Conservation (phyloP, 2,329 filamentous ascomycete genomes). For the Coniella vitis region DNA sequence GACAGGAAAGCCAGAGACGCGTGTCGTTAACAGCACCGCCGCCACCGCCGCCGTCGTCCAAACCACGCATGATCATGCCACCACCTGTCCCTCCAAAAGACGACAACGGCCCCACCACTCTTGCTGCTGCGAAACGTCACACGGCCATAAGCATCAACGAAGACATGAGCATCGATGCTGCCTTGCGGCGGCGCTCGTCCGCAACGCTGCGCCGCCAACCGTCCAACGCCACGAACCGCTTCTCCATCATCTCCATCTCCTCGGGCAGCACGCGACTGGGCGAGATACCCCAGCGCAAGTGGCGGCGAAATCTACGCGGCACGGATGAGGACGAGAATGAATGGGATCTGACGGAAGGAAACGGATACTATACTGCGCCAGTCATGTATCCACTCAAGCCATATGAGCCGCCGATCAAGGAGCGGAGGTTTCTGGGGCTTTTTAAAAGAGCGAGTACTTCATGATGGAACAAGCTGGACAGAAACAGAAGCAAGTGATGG, state of each 20-base stretch:
- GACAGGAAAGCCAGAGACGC: neutral
- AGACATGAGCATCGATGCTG: no score
- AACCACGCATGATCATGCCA: neutral
- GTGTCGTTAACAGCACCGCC: neutral
- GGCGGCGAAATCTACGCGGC: constrained; percentile 14
- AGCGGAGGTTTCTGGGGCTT: constrained; percentile 23
- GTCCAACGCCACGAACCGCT: constrained; percentile 17
- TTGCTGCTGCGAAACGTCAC: no score
- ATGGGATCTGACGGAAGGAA: no score
- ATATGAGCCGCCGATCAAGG: constrained; percentile 21
- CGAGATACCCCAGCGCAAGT: constrained; percentile 27
- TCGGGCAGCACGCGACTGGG: constrained; percentile 30
- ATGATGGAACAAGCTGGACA: no score
- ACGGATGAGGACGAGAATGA: constrained; percentile 13
- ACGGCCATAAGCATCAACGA: no score
- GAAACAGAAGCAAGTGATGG: neutral
- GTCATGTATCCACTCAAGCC: constrained; percentile 28
- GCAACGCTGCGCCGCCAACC: neutral
- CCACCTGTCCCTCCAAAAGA: no score
- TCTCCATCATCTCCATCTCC: constrained; percentile 26
- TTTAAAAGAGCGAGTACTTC: constrained; percentile 20
- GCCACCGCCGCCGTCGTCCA: neutral
- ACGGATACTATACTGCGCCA: constrained; percentile 25
- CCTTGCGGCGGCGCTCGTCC: neutral
- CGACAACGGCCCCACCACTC: no score